phyloP scores from a whole-genome alignment of 805 yeast species.

The fission yeast (Schizosaccharomyces pombe) region DNA sequence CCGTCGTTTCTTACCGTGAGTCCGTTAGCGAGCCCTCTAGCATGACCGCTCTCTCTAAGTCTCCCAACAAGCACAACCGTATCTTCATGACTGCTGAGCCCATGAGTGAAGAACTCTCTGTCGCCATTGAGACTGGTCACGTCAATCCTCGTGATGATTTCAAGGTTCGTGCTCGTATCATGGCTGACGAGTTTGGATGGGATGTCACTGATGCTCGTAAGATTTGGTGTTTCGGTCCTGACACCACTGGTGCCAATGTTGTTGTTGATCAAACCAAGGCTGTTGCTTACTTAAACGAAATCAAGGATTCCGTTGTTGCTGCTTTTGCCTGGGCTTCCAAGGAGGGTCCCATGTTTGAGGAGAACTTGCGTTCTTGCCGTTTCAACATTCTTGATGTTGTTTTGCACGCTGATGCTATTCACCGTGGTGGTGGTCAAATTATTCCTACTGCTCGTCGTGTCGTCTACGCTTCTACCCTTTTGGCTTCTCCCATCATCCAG shows the following conservation, averaged over 20 bases:
- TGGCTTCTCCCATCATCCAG: constrained; percentile 97
- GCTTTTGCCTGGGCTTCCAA: constrained; percentile 99
- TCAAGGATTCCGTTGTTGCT: constrained; percentile 97
- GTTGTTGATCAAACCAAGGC: constrained; percentile 99
- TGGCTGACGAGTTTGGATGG: constrained; percentile 99
- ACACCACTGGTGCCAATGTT: constrained; percentile 94
- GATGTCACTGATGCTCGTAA: constrained; percentile 99
- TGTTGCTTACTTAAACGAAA: constrained; percentile 94
- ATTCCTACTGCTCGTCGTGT: constrained; percentile 99
- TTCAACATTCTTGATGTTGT: constrained; percentile 97
- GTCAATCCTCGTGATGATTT: constrained; percentile 89
- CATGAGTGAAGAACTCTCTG: constrained; percentile 72
- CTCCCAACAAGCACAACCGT: constrained; percentile 99
- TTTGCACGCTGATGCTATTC: constrained; percentile 98
- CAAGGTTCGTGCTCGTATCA: constrained; percentile 94
- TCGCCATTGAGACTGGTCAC: constrained; percentile 82
- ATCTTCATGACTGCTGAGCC: constrained; percentile 94
- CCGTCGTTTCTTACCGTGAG: constrained; percentile 97
- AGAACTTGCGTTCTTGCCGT: constrained; percentile 86
- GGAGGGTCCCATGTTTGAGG: constrained; percentile 98
- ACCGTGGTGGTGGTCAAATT: constrained; percentile 99
- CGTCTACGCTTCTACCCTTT: constrained; percentile 90
- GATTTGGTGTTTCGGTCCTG: constrained; percentile 99
- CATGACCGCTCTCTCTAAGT: constrained; percentile 90
- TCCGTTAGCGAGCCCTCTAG: constrained; percentile 84